A percentile compares a stretch with the other conserved stretches of the same genome.
These are phyloP conservation scores for Staphylotrichum longicolle DNA, from an alignment of 495 filamentous ascomycete species.

Conservation along the genomic window DNA sequence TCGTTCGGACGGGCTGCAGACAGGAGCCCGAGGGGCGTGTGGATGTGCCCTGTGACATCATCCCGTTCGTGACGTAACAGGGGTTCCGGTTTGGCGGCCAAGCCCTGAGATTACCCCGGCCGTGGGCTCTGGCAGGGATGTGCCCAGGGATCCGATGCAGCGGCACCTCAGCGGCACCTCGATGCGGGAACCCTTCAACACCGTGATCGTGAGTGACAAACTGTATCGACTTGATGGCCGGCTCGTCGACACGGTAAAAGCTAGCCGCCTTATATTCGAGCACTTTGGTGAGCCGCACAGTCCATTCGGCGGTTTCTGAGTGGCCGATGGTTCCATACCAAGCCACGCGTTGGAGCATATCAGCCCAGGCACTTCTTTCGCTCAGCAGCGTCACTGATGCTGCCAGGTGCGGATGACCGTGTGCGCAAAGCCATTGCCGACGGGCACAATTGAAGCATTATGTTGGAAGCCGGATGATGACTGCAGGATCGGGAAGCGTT, in stretches of 20 bases:
- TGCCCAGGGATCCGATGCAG: no score
- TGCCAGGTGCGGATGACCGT: constrained; percentile 50
- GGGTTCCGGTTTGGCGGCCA: neutral
- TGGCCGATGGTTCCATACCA: no score
- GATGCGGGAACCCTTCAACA: no score
- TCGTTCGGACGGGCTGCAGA: neutral
- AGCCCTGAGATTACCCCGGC: no score
- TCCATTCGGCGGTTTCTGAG: neutral
- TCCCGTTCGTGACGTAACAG: constrained; percentile 6
- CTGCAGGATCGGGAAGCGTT: neutral
- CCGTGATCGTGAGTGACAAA: no score
- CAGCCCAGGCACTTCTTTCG: no score
- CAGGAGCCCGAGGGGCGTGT: neutral
- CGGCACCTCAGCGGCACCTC: no score
- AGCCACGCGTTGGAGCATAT: no score
- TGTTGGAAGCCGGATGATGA: neutral
- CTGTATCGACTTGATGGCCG: neutral
- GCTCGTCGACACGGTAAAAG: neutral
- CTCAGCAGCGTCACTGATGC: constrained; percentile 39
- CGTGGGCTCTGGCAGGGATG: no score
- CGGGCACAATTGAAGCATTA: neutral
- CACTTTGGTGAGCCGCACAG: constrained; percentile 1
- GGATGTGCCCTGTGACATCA: constrained; percentile 1
- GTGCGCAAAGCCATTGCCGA: constrained; percentile 15
- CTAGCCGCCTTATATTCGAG: constrained; percentile 9